These are phyloP conservation scores for Marchantia polymorpha DNA, from an alignment of 225 moss, liverwort and hornwort genomes.

Conservation along the genomic window DNA sequence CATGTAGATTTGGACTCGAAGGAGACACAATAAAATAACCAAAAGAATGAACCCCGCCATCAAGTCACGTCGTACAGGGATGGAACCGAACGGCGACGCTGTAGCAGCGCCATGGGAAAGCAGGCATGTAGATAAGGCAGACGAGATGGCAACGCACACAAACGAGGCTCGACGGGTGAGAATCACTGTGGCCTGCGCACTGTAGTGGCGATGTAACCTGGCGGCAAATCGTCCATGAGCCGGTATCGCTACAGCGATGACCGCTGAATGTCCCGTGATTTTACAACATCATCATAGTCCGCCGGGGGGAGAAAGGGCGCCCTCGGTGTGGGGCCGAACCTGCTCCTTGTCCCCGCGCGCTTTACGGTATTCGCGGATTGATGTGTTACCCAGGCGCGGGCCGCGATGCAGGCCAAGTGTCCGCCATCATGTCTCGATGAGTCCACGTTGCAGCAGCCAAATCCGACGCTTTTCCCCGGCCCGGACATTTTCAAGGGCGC, in stretches of 20 bases:
- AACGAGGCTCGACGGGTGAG: neutral
- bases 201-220: neutral
- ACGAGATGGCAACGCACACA: too few relatives aligned
- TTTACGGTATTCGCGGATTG: neutral
- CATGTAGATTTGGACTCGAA: too few relatives aligned
- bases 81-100: too few relatives aligned
- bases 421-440: neutral
- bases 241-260: neutral
- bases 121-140: too few relatives aligned
- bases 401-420: neutral
- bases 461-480: too few relatives aligned
- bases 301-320: neutral
- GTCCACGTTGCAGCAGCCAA: neutral
- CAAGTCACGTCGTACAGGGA: too few relatives aligned
- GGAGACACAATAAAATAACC: too few relatives aligned
- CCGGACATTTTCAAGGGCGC: too few relatives aligned
- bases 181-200: neutral
- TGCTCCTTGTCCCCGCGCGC: neutral
- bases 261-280: neutral
- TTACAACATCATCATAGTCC: neutral
- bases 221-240: neutral
- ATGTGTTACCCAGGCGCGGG: neutral
- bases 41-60: too few relatives aligned
- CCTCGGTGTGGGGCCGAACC: neutral
- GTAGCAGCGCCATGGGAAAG: too few relatives aligned